Evolutionary conservation across 1,284 basidiomycete species (phyloP).

Genomic region (Amylostereum areolatum): DNA sequence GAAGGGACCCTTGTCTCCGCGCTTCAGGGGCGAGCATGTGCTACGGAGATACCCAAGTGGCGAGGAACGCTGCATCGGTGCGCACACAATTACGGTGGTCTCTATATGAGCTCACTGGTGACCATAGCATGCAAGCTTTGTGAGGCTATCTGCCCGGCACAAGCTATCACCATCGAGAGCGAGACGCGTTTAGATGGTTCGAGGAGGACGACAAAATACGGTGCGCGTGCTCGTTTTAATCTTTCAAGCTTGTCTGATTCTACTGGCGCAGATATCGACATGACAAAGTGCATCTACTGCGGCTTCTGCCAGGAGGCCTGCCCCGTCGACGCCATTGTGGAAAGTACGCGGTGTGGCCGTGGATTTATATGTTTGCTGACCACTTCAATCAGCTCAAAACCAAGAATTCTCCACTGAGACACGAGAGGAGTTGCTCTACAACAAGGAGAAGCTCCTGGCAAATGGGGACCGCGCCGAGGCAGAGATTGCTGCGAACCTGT

Average conservation of each 20-base stretch:
- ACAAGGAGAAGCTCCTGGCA: constrained; percentile 95
- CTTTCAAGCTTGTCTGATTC: background rate
- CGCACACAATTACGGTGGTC: constrained; percentile 18
- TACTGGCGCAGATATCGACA: constrained; percentile 77
- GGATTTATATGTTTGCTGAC: too few species aligned
- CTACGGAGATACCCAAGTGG: constrained; percentile 95
- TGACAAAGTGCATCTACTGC: constrained; percentile 97
- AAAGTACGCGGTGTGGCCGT: constrained; percentile 61
- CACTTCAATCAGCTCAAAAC: constrained; percentile 70
- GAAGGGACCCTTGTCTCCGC: constrained; percentile 95
- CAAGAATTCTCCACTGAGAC: constrained; percentile 97
- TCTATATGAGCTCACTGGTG: constrained; percentile 8
- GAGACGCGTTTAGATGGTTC: constrained; percentile 96
- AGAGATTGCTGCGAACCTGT: constrained; percentile 92
- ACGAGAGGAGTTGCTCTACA: constrained; percentile 97
- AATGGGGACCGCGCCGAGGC: constrained; percentile 97
- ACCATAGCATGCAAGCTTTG: constrained; percentile 92
- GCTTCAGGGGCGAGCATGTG: constrained; percentile 99
- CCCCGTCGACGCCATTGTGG: constrained; percentile 99
- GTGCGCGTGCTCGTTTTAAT: constrained; percentile 30
- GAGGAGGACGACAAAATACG: constrained; percentile 95
- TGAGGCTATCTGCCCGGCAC: constrained; percentile 98
- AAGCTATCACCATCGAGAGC: constrained; percentile 99
- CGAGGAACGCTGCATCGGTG: constrained; percentile 98
- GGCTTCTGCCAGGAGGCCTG: constrained; percentile 99